Evolutionary conservation across 2,329 filamentous ascomycete species (phyloP), one percentile per base, ranked within the genome.

Genomic region (Pseudocercospora fijiensis): DNA sequence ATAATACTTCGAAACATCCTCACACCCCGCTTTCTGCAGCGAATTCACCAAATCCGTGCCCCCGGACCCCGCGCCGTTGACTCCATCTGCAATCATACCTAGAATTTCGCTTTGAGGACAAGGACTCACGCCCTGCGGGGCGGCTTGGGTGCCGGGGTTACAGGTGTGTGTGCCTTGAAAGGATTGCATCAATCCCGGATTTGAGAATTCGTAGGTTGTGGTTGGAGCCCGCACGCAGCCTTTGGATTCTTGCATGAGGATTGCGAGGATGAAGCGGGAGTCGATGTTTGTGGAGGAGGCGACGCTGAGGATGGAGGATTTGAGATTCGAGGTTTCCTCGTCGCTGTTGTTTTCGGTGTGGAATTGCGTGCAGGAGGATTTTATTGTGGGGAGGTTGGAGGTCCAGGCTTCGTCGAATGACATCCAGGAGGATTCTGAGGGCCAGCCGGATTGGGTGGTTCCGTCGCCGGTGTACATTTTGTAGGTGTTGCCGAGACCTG

Each of bases 151-250:
- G 47, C 65, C 68, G 51, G 64, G 59, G 66, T 79, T 80, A 69
- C 78, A 80, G 8, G 70, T 73, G 22, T 75, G 76, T 0, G 66
- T 69, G 43, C 80, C 79, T 47, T 78, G 70, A 69, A 79, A 79
- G 16, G 70, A 73, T 68, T 83, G 81, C 77, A 83, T 80, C 26
- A 83, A 69, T 3, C 81, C 81, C 1, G 81, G 80, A 69, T 83
- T 83, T 55, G 69, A 66, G 67, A 78, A 75, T 53, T 73, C 73
- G 68, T 78, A 77, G 64, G 74, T 71, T 0, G 81, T 80, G 0
- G 79, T 81, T 1, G 75, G 76, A 24, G 75, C 81, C 51, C 80
- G 78, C 2, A 81, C 79, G 65, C 80, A 82, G 58, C 81, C 81
- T 59, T 78, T 78, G 56, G 74, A 77, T 67, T 83, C 81, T 67